phyloP scores from a whole-genome alignment of 176 grass and related monocot species.

The Cenchrus purpureus region DNA sequence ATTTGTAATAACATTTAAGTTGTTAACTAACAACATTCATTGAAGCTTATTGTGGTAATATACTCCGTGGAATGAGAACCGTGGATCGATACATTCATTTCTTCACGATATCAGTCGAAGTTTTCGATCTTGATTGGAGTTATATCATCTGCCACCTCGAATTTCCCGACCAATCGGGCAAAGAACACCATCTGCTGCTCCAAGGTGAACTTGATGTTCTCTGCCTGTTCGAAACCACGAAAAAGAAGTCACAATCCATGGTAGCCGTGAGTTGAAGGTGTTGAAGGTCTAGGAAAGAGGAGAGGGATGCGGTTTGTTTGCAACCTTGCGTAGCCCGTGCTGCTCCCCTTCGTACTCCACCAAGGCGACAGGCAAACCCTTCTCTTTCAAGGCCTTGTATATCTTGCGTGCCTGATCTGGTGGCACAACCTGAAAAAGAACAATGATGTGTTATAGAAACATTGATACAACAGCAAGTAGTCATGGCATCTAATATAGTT shows the following conservation, averaged over 20 bases:
- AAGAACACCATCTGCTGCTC: slow-evolving; percentile 94
- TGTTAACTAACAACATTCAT: no score
- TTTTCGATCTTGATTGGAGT: slow-evolving; percentile 87
- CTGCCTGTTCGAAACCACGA: slow-evolving; percentile 52
- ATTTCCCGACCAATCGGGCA: slow-evolving; percentile 71
- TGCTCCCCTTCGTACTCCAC: slow-evolving; percentile 97
- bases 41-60: no score
- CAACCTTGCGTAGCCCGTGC: slow-evolving; percentile 87
- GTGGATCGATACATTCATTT: neutral
- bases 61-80: neutral
- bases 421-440: slow-evolving; percentile 66
- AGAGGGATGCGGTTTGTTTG: neutral
- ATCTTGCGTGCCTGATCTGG: slow-evolving; percentile 81
- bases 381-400: slow-evolving; percentile 84
- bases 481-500: slow-evolving; percentile 14
- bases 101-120: slow-evolving; percentile 53
- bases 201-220: slow-evolving; percentile 92
- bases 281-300: neutral
- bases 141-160: slow-evolving; percentile 82
- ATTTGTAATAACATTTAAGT: no score
- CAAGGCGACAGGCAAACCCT: slow-evolving; percentile 84
- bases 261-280: neutral
- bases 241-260: neutral
- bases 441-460: neutral
- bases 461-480: neutral